Percentiles rank a stretch among this genome's conserved stretches.
Conservation (phyloP, 148 eudicot species). For the Rhododendron griersonianum region DNA sequence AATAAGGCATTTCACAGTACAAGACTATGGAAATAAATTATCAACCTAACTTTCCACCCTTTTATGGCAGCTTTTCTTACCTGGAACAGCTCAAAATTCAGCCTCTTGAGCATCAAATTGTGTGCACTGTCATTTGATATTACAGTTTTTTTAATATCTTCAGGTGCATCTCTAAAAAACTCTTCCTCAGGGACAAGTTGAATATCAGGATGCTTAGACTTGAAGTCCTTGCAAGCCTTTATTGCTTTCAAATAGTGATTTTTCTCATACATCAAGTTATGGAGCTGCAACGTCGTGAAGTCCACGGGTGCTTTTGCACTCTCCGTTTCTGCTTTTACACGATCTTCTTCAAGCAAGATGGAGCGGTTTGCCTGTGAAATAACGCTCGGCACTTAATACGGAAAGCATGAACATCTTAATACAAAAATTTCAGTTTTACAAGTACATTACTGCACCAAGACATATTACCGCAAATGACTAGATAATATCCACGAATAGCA, state of each 20-base stretch:
- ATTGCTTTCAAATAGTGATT: slow-evolving; percentile 93
- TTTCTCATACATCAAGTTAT: slow-evolving; percentile 96
- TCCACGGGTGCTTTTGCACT: slow-evolving; percentile 91
- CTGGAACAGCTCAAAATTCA: slow-evolving; percentile 89
- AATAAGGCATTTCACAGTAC: neutral
- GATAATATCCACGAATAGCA: neutral
- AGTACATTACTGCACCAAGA: neutral
- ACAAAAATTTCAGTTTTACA: neutral
- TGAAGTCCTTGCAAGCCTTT: slow-evolving; percentile 94
- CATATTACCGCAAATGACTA: neutral
- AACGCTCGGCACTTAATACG: slow-evolving; percentile 11
- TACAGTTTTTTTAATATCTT: slow-evolving; percentile 58
- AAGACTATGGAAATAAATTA: neutral
- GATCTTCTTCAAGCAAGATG: slow-evolving; percentile 88
- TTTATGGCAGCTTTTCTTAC: slow-evolving; percentile 22
- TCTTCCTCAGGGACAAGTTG: slow-evolving; percentile 90
- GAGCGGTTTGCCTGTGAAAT: slow-evolving; percentile 76
- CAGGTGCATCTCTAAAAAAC: slow-evolving; percentile 77
- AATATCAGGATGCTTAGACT: slow-evolving; percentile 92
- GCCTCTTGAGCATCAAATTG: slow-evolving; percentile 87
- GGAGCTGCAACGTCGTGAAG: slow-evolving; percentile 87
- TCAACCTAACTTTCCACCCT: neutral
- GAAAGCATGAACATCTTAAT: slow-evolving; percentile 2
- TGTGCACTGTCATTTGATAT: slow-evolving; percentile 64
- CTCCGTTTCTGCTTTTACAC: slow-evolving; percentile 80